Base-by-base conservation (phyloP, 805 yeast species). In the Metschnikowia picachoensis region DNA sequence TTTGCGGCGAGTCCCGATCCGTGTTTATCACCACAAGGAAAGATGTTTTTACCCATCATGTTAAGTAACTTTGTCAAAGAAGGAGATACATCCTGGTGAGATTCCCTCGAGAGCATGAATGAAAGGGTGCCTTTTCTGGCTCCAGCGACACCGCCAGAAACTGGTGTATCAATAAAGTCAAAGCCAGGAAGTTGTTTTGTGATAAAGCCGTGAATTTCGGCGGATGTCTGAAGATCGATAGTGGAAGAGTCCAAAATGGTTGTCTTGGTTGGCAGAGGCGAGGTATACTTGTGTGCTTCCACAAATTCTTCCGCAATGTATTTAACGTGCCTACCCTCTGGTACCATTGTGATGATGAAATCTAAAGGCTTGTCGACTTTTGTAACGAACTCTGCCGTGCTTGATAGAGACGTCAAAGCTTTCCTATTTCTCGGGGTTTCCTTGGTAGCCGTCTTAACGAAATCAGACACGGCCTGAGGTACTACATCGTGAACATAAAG, bases 1-100 rank as follows among this genome's bases (percentile, higher is more conserved):
- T 77, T 77, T 14, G 82, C 82, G 30, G 80, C 80, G 44, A 78
- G 65, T 4, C 82, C 82, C 2, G 76, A 53, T 14, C 81, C 80
- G 47, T 75, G 78, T 30, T 63, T 58, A 14, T 48, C 14, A 15
- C 82, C 82, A 53, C 80, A 75, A 10, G 77, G 70, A 54, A 77
- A 73, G 35, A 77, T 64, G 43, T 73, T 69, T 17, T 60, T 59
- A 12, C 82, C 82, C 82, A 77, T 78, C 42, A 60, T 63, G 37
- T 55, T 57, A 47, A 70, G 57, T 32, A 70, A 53, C 9, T 37
- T 50, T 13, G 56, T 50, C 48, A 77, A 68, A 0, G 48, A 36
- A 1, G 70, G 68, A 3, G 67, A 50, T 17, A 72, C 57, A 15
- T 59, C 58, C 12, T 57, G 62, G 11, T 58, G 59, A 32, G 56